Conservation (phyloP, 805 yeast genomes). For the Komagataella pastoris region DNA sequence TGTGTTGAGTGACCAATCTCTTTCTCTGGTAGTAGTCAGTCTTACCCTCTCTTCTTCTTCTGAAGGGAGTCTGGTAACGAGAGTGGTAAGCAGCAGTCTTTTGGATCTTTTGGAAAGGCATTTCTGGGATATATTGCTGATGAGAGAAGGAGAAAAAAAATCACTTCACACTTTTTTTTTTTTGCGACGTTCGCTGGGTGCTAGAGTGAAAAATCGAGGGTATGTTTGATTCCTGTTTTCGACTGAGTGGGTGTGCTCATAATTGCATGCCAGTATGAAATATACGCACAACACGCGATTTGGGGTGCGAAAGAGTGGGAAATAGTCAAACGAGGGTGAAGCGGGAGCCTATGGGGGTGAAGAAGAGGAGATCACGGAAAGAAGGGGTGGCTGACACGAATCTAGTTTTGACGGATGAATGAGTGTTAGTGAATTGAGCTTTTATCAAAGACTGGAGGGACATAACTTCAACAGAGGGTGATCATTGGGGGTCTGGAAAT, state of each 20-base stretch:
- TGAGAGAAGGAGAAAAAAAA: conserved; percentile 6
- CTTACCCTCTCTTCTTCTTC: conserved; percentile 99
- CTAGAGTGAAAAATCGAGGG: not conserved
- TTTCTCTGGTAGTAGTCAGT: conserved; percentile 99
- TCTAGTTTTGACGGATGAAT: too few relatives aligned
- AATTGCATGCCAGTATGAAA: not conserved
- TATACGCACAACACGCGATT: not conserved
- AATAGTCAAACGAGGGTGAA: too few relatives aligned
- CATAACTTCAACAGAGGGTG: not conserved
- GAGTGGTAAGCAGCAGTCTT: conserved; percentile 95
- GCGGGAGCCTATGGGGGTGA: not conserved
- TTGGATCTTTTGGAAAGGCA: conserved; percentile 62
- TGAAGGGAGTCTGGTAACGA: conserved; percentile 99
- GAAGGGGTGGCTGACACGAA: not conserved
- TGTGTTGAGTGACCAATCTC: conserved; percentile 99
- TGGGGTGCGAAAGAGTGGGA: not conserved
- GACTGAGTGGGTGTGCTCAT: not conserved
- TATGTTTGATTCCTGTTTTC: not conserved
- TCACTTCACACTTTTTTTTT: not conserved
- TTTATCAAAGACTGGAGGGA: not conserved
- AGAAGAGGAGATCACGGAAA: not conserved
- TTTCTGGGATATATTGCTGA: conserved; percentile 23
- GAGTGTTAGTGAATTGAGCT: not conserved
- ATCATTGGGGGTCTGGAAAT: not conserved
- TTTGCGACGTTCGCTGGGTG: not conserved